Percentiles rank a stretch among this genome's conserved stretches.
Conservation (phyloP, 2,329 filamentous ascomycete species). For the Colletotrichum sp. region DNA sequence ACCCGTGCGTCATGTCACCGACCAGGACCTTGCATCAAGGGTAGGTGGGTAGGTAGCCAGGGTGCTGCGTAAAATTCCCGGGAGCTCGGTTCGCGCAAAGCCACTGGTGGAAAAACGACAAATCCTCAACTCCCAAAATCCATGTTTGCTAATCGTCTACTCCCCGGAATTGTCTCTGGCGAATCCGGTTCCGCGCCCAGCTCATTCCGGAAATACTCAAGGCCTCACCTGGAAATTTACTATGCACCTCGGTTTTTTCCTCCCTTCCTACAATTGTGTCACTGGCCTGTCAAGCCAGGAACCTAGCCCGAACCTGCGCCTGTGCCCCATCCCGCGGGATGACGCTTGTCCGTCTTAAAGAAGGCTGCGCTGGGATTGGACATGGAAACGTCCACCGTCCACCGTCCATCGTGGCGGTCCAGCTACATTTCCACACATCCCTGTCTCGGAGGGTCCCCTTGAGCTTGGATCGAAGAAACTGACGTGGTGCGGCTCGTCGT, state of each 20-base stretch:
- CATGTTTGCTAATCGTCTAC: neutral
- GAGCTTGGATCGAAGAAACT: neutral
- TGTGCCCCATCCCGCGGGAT: slow-evolving; percentile 3
- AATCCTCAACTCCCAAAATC: neutral
- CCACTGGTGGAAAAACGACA: slow-evolving; percentile 9
- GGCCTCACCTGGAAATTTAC: neutral
- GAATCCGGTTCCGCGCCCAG: neutral
- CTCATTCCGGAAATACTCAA: neutral
- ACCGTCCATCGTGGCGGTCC: neutral
- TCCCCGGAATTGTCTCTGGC: neutral
- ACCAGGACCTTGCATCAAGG: neutral
- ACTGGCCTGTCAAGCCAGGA: neutral
- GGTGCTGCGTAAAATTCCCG: neutral
- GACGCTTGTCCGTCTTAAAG: slow-evolving; percentile 11
- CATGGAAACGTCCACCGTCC: neutral
- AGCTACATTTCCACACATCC: neutral
- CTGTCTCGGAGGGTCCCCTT: neutral
- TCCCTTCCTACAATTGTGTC: neutral
- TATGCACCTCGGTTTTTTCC: slow-evolving; percentile 14
- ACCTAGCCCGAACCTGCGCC: neutral
- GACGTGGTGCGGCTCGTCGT: neutral
- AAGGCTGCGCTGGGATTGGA: neutral
- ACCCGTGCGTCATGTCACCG: neutral
- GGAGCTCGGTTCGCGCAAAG: neutral
- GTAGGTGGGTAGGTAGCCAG: neutral